Percentiles rank a stretch among this genome's conserved stretches.
phyloP scores from a whole-genome alignment of 2,329 filamentous ascomycete species.

The Xylariaceae sp. region DNA sequence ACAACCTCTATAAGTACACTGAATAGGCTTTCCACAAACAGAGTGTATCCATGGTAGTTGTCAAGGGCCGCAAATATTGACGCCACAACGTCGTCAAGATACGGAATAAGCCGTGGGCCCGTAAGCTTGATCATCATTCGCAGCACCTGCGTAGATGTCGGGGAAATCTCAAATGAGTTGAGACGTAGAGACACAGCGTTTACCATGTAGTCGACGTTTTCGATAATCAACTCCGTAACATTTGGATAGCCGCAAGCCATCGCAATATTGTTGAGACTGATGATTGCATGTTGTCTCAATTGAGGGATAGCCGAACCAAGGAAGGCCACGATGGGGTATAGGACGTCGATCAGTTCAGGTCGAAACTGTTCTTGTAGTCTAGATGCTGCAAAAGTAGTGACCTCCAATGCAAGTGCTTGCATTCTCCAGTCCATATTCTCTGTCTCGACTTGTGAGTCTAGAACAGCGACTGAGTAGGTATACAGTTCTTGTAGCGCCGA shows the following conservation, averaged over 20 bases:
- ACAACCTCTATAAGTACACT: constrained; percentile 77
- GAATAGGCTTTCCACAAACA: constrained; percentile 82
- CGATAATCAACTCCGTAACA: constrained; percentile 72
- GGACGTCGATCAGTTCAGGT: constrained; percentile 79
- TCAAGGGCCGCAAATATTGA: constrained; percentile 93
- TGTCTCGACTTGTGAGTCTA: constrained; percentile 52
- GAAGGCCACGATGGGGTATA: constrained; percentile 89
- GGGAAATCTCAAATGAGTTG: constrained; percentile 88
- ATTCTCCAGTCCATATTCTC: constrained; percentile 62
- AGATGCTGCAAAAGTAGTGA: constrained; percentile 69
- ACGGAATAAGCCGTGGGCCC: constrained; percentile 76
- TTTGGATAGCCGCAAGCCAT: constrained; percentile 67
- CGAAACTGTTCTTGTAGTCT: constrained; percentile 66
- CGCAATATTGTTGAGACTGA: constrained; percentile 77
- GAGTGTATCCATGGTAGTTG: constrained; percentile 87
- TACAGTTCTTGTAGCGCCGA: constrained; percentile 62
- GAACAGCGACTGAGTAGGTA: constrained; percentile 58
- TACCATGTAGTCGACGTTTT: constrained; percentile 94
- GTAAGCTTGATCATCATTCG: constrained; percentile 91
- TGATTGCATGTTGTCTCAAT: constrained; percentile 77
- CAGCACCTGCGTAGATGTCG: constrained; percentile 83
- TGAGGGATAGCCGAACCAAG: constrained; percentile 66
- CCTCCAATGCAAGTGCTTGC: constrained; percentile 75
- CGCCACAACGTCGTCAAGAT: constrained; percentile 84
- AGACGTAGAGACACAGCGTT: constrained; percentile 86